Evolutionary conservation across 176 grass and related monocot genomes (phyloP).

Genomic region (Poa annua): DNA sequence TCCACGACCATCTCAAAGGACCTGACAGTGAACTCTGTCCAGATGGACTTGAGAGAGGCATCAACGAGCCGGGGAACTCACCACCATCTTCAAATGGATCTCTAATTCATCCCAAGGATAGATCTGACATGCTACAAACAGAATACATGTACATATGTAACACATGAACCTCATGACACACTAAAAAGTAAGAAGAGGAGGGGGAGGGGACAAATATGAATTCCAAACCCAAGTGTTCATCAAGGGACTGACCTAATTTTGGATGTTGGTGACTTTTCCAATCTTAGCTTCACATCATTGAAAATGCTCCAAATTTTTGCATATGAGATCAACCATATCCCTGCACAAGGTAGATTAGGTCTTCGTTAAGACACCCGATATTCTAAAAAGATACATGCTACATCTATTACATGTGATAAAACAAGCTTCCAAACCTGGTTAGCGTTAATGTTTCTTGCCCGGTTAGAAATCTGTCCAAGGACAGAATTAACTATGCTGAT

Average conservation of each 20-base stretch:
- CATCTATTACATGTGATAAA: slow-evolving; percentile 19
- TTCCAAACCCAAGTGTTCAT: slow-evolving; percentile 12
- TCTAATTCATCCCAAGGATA: background rate
- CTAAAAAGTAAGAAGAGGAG: background rate
- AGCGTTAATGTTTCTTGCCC: slow-evolving; percentile 88
- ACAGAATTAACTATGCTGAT: slow-evolving; percentile 63
- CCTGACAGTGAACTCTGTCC: no score
- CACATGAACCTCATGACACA: slow-evolving; percentile 16
- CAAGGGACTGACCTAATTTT: slow-evolving; percentile 2
- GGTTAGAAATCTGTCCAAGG: no score
- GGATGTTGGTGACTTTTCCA: slow-evolving; percentile 52
- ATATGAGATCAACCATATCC: slow-evolving; percentile 79
- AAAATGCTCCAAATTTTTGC: slow-evolving; percentile 85
- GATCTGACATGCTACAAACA: slow-evolving; percentile 32
- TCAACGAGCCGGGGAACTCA: no score
- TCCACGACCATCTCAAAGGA: no score
- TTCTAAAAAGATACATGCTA: slow-evolving; percentile 8
- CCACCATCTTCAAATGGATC: no score
- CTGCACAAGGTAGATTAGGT: slow-evolving; percentile 52
- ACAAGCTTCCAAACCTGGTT: slow-evolving; percentile 61
- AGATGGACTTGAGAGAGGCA: no score
- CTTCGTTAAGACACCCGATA: slow-evolving; percentile 4
- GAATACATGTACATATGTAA: slow-evolving; percentile 3
- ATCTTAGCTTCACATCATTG: slow-evolving; percentile 80
- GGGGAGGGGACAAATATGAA: background rate